Evolutionary conservation across 2,329 filamentous ascomycete species (phyloP), one percentile per base, ranked within the genome.

Genomic region (Alternaria infectoria): DNA sequence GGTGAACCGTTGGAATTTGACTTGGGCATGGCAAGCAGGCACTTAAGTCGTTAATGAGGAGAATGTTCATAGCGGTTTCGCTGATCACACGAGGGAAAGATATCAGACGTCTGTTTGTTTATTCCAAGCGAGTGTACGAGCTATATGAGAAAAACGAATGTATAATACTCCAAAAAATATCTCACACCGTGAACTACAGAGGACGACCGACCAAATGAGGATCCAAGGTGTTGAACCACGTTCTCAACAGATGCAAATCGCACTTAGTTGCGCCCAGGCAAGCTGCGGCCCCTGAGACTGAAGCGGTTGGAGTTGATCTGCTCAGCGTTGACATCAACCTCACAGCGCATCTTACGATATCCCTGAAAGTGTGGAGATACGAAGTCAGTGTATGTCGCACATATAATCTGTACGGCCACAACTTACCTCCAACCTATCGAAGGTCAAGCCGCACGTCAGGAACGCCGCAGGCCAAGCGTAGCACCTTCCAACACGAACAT

Each of bases 1-100:
- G 54, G 64, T 3, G 60, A 62, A 17, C 43, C 60, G 5, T 54
- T 54, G 21, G 46, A 62, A 0, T 54, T 51, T 58, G 36, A 54
- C 11, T n/a, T 54, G 6, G 52, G 32, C 36, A 10, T 40, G 36
- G 36, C 36, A 17, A 40, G 36, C 36, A 40, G 36, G 36, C 36
- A 40, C 36, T 17, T 40, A 17, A 40, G n/a, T 40, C 36, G 36
- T 17, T 40, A 5, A 40, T 40, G 36, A 17, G 36, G n/a, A 17
- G 36, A 40, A n/a, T n/a, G n/a, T n/a, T n/a, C n/a, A n/a, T n/a
- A n/a, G n/a, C n/a, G n/a, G n/a, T n/a, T n/a, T n/a, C n/a, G n/a
- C n/a, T 40, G 36, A 40, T 40, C 15, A 40, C 36, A 6, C 2
- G 4, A 40, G 15, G 36, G 36, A 40, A 40, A 17, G n/a, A 40